Percentiles rank a stretch among this genome's conserved stretches.
These are phyloP conservation scores for Epichloe gansuensis DNA, from an alignment of 2,329 filamentous ascomycete species.

Conservation along the genomic window DNA sequence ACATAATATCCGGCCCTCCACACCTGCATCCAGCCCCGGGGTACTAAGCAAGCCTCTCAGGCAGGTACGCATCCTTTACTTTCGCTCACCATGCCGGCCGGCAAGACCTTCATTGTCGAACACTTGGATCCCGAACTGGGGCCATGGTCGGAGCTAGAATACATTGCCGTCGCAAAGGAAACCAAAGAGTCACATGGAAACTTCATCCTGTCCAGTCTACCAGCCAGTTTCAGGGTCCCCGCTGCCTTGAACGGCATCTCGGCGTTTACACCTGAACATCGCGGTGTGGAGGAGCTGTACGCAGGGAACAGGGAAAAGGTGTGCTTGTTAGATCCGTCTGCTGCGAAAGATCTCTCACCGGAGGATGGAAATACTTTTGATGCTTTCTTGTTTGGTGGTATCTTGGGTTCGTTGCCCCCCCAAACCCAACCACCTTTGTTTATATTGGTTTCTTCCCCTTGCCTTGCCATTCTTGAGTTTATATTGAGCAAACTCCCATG, in stretches of 20 bases:
- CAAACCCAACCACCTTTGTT: background rate
- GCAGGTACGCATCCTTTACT: too few species aligned
- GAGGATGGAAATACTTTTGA: constrained; percentile 76
- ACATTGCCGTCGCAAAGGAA: constrained; percentile 75
- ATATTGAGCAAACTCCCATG: background rate
- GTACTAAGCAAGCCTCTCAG: too few species aligned
- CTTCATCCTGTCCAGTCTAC: constrained; percentile 77
- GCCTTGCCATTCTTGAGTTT: background rate
- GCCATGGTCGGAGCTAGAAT: constrained; percentile 88
- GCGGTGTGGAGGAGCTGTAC: constrained; percentile 76
- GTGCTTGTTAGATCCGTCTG: constrained; percentile 81
- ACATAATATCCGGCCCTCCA: too few species aligned
- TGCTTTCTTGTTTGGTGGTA: constrained; percentile 90
- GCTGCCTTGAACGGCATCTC: constrained; percentile 39
- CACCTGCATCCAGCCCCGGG: too few species aligned
- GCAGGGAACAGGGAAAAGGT: constrained; percentile 59
- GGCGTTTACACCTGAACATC: constrained; percentile 59
- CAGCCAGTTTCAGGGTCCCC: constrained; percentile 54
- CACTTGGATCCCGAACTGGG: constrained; percentile 93
- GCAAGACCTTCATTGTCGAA: constrained; percentile 84
- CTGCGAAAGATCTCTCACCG: constrained; percentile 67
- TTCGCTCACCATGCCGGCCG: constrained; percentile 22
- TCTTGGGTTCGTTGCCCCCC: constrained; percentile 54
- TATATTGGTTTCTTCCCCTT: background rate
- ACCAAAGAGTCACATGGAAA: constrained; percentile 51